Conservation (phyloP, 2,329 filamentous ascomycete species). For the Cladorrhinum sp. region DNA sequence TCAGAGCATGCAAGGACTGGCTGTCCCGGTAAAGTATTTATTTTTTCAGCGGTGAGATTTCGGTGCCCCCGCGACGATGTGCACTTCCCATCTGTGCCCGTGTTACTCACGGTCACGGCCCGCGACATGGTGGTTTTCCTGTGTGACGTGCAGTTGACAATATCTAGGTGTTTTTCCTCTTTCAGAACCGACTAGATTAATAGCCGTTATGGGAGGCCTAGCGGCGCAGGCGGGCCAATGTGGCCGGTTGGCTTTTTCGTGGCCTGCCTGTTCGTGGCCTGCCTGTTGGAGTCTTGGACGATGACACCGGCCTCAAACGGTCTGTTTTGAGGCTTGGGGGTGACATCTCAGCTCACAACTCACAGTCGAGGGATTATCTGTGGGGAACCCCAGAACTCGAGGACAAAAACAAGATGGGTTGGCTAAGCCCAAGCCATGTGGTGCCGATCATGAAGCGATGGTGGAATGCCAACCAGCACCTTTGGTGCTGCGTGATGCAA, state of each 20-base stretch:
- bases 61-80: background rate
- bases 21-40: background rate
- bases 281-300: slow-evolving; percentile 12
- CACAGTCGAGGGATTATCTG: background rate
- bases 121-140: background rate
- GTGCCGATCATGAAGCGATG: background rate
- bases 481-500: slow-evolving; percentile 4
- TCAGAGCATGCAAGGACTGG: background rate
- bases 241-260: background rate
- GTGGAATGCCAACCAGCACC: background rate
- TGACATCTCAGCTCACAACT: background rate
- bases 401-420: background rate
- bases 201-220: background rate
- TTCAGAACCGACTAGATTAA: background rate
- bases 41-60: background rate
- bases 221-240: background rate
- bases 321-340: background rate
- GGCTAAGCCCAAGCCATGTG: background rate
- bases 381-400: background rate
- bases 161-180: background rate
- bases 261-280: slow-evolving; percentile 9
- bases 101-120: background rate
- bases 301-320: slow-evolving; percentile 19
- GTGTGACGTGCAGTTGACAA: slow-evolving; percentile 1
- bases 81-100: background rate